Evolutionary conservation across 257 asterid species (phyloP).

Genomic region (Primulina eburnea): DNA sequence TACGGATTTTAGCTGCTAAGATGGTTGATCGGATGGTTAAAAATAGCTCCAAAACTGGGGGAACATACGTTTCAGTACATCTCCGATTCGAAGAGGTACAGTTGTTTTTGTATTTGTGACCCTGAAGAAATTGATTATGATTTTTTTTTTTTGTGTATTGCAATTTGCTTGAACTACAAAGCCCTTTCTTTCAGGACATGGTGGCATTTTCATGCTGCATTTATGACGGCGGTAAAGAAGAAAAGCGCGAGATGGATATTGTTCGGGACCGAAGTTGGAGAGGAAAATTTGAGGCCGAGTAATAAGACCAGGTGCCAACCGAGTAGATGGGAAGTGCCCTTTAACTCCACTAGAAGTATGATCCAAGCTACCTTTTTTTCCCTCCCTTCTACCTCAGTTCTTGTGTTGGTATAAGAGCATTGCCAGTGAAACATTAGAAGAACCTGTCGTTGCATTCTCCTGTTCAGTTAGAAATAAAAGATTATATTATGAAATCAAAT

Average conservation of each 20-base stretch:
- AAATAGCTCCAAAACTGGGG: constrained; percentile 66
- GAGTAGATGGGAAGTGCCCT: constrained; percentile 96
- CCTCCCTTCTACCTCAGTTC: not conserved
- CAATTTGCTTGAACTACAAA: not conserved
- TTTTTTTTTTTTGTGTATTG: constrained; percentile 1
- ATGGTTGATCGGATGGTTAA: constrained; percentile 95
- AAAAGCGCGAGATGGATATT: constrained; percentile 86
- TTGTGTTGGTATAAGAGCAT: not conserved
- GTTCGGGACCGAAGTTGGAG: constrained; percentile 99
- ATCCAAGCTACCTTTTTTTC: not conserved
- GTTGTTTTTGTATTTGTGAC: not conserved
- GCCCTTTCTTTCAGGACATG: constrained; percentile 64
- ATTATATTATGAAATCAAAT: not conserved
- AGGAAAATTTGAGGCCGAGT: constrained; percentile 93
- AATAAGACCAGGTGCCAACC: constrained; percentile 89
- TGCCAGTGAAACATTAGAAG: not conserved
- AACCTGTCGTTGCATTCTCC: not conserved
- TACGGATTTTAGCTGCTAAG: constrained; percentile 93
- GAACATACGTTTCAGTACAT: constrained; percentile 84
- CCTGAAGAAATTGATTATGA: not conserved
- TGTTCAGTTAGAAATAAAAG: not conserved
- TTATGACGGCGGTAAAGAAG: constrained; percentile 96
- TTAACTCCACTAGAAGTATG: constrained; percentile 93
- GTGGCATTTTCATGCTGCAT: constrained; percentile 97
- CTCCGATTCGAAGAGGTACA: constrained; percentile 97